phyloP scores from a whole-genome alignment of 164 flowering plant genomes.

The Chimonanthus praecox region DNA sequence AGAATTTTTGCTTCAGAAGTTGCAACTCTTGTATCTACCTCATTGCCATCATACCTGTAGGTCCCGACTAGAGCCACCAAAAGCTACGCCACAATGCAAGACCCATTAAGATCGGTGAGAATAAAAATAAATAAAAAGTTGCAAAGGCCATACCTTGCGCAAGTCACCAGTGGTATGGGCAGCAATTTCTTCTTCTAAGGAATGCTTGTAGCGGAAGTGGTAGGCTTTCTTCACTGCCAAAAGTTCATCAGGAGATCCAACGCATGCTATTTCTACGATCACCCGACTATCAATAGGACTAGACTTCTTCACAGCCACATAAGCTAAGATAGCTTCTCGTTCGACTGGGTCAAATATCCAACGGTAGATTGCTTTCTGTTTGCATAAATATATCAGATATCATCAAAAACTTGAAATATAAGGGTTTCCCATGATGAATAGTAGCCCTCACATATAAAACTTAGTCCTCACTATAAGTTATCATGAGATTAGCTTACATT shows the following conservation, averaged over 20 bases:
- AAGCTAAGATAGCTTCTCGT: slow-evolving; percentile 62
- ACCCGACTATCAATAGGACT: slow-evolving; percentile 31
- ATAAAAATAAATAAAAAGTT: background rate
- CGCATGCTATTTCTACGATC: slow-evolving; percentile 51
- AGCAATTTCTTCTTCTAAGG: slow-evolving; percentile 85
- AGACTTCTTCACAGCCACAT: slow-evolving; percentile 41
- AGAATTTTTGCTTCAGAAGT: slow-evolving; percentile 57
- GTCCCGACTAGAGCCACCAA: slow-evolving; percentile 33
- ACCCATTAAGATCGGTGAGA: background rate
- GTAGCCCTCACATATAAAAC: background rate
- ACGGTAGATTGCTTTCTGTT: slow-evolving; percentile 44
- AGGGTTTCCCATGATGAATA: background rate
- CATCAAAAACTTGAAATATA: background rate
- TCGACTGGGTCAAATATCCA: slow-evolving; percentile 75
- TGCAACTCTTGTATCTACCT: slow-evolving; percentile 53
- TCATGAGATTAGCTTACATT: background rate
- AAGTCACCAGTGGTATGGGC: slow-evolving; percentile 51
- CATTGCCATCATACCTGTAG: slow-evolving; percentile 51
- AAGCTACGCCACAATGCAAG: slow-evolving; percentile 27
- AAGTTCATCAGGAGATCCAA: slow-evolving; percentile 45
- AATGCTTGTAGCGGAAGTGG: slow-evolving; percentile 54
- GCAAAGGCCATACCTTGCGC: slow-evolving; percentile 42
- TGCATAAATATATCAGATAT: background rate
- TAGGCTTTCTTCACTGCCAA: slow-evolving; percentile 59
- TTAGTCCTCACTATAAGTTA: background rate